phyloP scores from a whole-genome alignment of 768 basidiomycete species.

The Tulasnella sp. region DNA sequence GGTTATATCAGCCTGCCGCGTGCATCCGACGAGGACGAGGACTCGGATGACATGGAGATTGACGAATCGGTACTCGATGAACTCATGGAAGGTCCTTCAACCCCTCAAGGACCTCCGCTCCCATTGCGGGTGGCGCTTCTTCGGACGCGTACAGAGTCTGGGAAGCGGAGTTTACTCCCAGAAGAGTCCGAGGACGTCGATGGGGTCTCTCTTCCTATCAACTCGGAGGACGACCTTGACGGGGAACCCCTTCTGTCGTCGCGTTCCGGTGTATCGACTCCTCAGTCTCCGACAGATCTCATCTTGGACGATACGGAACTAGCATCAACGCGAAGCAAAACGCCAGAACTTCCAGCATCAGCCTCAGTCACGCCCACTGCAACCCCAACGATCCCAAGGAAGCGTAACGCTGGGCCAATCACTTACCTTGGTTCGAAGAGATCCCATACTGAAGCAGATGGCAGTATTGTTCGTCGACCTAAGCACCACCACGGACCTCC shows the following conservation, averaged over 20 bases:
- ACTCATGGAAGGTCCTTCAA: background rate
- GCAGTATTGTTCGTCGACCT: background rate
- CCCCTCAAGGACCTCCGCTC: background rate
- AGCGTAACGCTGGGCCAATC: background rate
- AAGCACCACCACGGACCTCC: background rate
- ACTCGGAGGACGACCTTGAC: background rate
- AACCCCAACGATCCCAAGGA: background rate
- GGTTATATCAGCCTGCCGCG: background rate
- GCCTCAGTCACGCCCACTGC: background rate
- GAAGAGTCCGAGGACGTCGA: background rate
- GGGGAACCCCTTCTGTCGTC: slow-evolving; percentile 1
- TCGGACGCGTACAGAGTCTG: background rate
- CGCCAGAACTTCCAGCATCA: background rate
- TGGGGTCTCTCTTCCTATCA: background rate
- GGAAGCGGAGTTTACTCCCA: background rate
- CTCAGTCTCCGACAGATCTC: background rate
- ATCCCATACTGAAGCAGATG: background rate
- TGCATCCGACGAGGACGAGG: background rate
- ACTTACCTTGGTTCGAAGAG: slow-evolving; percentile 6
- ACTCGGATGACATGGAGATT: background rate
- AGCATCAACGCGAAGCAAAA: background rate
- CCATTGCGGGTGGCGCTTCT: background rate
- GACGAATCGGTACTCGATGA: background rate
- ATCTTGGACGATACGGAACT: background rate
- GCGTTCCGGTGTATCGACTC: background rate